These are phyloP conservation scores for Coemansia sp. DNA, from an alignment of 192 early-diverging fungal species.

Conservation along the genomic window DNA sequence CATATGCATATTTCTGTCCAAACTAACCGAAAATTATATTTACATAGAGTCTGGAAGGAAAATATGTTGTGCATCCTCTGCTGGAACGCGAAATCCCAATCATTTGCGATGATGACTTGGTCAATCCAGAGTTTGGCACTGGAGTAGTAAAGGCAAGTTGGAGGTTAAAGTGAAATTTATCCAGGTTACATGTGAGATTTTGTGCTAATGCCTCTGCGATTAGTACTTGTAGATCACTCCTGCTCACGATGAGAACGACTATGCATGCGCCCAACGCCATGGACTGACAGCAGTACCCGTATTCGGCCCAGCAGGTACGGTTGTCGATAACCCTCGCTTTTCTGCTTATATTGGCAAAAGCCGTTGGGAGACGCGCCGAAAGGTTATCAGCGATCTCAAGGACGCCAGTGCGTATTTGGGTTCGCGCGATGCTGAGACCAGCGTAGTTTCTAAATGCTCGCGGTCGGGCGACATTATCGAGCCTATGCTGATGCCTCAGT, in stretches of 20 bases:
- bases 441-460: conserved; percentile 70
- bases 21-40: background rate
- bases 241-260: conserved; percentile 93
- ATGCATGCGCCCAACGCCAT: conserved; percentile 82
- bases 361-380: conserved; percentile 81
- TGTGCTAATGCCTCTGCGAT: background rate
- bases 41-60: conserved; percentile 62
- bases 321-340: conserved; percentile 35
- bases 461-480: conserved; percentile 95
- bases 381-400: conserved; percentile 67
- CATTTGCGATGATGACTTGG: conserved; percentile 77
- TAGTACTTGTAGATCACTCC: conserved; percentile 75
- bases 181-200: background rate
- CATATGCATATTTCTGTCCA: background rate
- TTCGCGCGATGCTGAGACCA: conserved; percentile 76
- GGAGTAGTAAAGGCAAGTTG: conserved; percentile 88
- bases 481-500: conserved; percentile 94
- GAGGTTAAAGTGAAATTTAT: background rate
- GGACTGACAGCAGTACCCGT: conserved; percentile 80
- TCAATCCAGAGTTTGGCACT: conserved; percentile 90
- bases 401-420: conserved; percentile 70
- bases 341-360: conserved; percentile 51
- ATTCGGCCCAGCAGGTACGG: conserved; percentile 79
- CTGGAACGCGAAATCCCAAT: conserved; percentile 78
- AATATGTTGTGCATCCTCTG: conserved; percentile 82